Evolutionary conservation across 139 green algal species (phyloP).

Genomic region (Chlorella sp.): DNA sequence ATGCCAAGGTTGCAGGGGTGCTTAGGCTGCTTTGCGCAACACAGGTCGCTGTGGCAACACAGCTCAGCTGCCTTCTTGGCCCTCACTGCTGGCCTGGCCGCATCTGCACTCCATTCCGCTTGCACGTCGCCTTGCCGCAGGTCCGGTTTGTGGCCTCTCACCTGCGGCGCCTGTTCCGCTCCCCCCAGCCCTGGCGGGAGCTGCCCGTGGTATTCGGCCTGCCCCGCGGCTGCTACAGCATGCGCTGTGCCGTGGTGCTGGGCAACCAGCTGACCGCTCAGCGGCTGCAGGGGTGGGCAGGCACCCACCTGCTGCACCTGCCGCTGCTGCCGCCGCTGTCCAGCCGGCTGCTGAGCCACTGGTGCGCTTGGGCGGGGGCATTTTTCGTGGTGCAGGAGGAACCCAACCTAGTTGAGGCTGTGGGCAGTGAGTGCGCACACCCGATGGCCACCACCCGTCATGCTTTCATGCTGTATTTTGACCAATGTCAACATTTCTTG

Average conservation of each 20-base stretch:
- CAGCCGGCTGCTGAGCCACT: not conserved
- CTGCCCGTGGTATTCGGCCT: constrained; percentile 7
- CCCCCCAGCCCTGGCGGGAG: not conserved
- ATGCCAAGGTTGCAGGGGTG: not conserved
- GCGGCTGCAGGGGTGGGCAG: not conserved
- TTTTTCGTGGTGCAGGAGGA: too few relatives aligned
- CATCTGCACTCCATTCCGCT: not conserved
- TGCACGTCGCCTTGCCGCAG: not conserved
- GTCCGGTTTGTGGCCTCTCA: constrained; percentile 18
- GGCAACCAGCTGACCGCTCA: not conserved
- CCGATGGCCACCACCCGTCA: too few relatives aligned
- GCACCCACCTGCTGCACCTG: constrained; percentile 5
- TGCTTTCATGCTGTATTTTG: too few relatives aligned
- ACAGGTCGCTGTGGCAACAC: not conserved
- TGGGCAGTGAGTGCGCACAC: too few relatives aligned
- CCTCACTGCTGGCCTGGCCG: not conserved
- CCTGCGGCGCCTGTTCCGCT: not conserved
- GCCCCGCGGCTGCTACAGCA: constrained; percentile 5
- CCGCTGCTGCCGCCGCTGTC: constrained; percentile 3
- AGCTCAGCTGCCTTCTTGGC: too few relatives aligned
- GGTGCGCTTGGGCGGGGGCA: not conserved
- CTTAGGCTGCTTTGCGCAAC: not conserved
- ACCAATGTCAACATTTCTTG: too few relatives aligned
- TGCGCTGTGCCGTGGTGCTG: constrained; percentile 9
- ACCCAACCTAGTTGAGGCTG: too few relatives aligned